These are phyloP conservation scores for Berkeleyomyces rouxiae DNA, from an alignment of 2,329 filamentous ascomycete species.

Conservation along the genomic window DNA sequence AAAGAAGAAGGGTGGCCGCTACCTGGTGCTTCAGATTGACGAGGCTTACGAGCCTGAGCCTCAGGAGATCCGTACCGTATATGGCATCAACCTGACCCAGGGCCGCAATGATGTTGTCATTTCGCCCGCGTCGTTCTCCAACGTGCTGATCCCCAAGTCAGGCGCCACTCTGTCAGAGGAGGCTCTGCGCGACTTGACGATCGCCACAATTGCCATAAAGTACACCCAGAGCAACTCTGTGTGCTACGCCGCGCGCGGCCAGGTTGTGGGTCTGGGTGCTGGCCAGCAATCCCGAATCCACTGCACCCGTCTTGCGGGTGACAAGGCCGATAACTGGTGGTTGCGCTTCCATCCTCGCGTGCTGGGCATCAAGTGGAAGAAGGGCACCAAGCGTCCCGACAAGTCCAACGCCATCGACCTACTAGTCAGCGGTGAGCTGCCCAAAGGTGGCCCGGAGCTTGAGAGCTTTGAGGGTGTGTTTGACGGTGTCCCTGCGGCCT, in stretches of 20 bases:
- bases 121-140: conserved; percentile 68
- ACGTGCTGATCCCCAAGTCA: conserved; percentile 74
- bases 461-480: conserved; percentile 80
- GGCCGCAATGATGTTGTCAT: conserved; percentile 86
- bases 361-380: conserved; percentile 85
- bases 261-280: conserved; percentile 84
- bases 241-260: conserved; percentile 88
- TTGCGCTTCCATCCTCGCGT: conserved; percentile 91
- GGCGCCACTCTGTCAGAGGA: conserved; percentile 54
- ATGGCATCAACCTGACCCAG: conserved; percentile 76
- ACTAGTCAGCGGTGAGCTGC: conserved; percentile 78
- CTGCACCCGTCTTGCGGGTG: conserved; percentile 90
- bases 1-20: conserved; percentile 98
- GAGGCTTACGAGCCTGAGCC: conserved; percentile 65
- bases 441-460: conserved; percentile 66
- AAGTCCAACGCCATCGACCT: conserved; percentile 98
- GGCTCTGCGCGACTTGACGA: conserved; percentile 75
- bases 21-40: conserved; percentile 91
- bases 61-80: conserved; percentile 74
- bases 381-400: conserved; percentile 86
- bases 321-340: conserved; percentile 99
- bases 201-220: conserved; percentile 93
- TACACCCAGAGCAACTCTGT: conserved; percentile 99
- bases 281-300: conserved; percentile 97
- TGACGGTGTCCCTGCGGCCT: conserved; percentile 68